Conservation (phyloP, 2,329 filamentous ascomycete species). For the Epicoccum sorghinum region DNA sequence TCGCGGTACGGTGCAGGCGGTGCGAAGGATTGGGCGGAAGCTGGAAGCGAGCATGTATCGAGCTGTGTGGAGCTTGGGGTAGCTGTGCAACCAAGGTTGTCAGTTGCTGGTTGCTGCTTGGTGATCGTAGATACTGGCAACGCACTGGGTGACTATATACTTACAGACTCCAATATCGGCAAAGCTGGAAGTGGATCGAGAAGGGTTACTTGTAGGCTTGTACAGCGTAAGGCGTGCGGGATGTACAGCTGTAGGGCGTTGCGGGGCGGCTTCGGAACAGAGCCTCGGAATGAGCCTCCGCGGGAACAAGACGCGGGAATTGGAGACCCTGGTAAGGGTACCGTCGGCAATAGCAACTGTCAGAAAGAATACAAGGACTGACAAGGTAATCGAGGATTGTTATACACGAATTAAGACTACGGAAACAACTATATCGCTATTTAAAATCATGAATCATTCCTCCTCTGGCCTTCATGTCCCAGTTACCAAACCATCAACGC, state of each 20-base stretch:
- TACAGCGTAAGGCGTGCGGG: slow-evolving; percentile 9
- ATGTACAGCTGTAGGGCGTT: slow-evolving; percentile 16
- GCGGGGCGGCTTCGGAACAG: slow-evolving; percentile 12
- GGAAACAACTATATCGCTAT: slow-evolving; percentile 18
- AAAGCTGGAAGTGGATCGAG: neutral
- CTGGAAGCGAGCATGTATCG: neutral
- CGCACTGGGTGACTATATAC: neutral
- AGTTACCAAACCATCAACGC: slow-evolving; percentile 17
- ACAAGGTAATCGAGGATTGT: neutral
- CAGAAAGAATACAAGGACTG: neutral
- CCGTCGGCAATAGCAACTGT: neutral
- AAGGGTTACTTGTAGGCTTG: slow-evolving; percentile 3
- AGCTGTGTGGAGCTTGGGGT: slow-evolving; percentile 1
- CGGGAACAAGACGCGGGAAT: slow-evolving; percentile 13
- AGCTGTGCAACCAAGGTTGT: slow-evolving; percentile 6
- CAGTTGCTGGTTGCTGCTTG: neutral
- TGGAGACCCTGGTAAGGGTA: slow-evolving; percentile 11
- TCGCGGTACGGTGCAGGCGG: neutral
- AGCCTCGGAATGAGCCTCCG: slow-evolving; percentile 4
- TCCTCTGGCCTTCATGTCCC: slow-evolving; percentile 18
- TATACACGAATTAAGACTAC: slow-evolving; percentile 20
- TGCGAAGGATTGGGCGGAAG: slow-evolving; percentile 3
- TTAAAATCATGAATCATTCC: slow-evolving; percentile 33
- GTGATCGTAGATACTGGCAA: no score
- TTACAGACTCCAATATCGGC: slow-evolving; percentile 4